Evolutionary conservation across 495 filamentous ascomycete species (phyloP).

Genomic region (Aspergillus haitiensis): DNA sequence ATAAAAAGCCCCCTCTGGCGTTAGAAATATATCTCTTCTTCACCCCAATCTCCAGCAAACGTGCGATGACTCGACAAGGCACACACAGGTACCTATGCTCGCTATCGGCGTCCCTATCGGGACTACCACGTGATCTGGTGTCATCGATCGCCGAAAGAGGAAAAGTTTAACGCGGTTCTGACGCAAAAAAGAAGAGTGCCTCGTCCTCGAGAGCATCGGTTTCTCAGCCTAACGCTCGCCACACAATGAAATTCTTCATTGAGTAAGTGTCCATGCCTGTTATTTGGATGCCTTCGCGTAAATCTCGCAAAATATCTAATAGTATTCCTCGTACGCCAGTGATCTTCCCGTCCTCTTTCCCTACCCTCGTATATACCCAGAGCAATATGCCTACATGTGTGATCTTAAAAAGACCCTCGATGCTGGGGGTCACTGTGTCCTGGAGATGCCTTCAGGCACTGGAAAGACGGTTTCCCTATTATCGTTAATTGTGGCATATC

Average conservation of each 20-base stretch:
- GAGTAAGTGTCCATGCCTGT: slow-evolving; percentile 56
- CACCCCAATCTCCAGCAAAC: slow-evolving; percentile 1
- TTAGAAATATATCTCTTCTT: slow-evolving; percentile 1
- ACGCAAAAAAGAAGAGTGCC: slow-evolving; percentile 13
- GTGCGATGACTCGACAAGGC: neutral
- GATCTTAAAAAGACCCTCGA: slow-evolving; percentile 97
- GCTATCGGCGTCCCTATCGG: slow-evolving; percentile 36
- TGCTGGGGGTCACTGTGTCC: slow-evolving; percentile 90
- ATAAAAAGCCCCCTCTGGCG: neutral
- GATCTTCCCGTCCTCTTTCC: slow-evolving; percentile 94
- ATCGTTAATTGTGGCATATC: slow-evolving; percentile 94
- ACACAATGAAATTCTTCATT: slow-evolving; percentile 94
- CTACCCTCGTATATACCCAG: slow-evolving; percentile 95
- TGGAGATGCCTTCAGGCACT: slow-evolving; percentile 99
- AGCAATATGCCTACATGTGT: slow-evolving; percentile 99
- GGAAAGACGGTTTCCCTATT: slow-evolving; percentile 96
- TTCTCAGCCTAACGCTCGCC: slow-evolving; percentile 28
- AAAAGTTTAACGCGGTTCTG: slow-evolving; percentile 30
- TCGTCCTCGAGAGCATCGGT: slow-evolving; percentile 18
- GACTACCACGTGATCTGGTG: slow-evolving; percentile 44
- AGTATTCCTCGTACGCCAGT: slow-evolving; percentile 42
- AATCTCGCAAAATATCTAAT: slow-evolving; percentile 11
- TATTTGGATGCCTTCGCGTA: slow-evolving; percentile 6
- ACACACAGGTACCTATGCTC: slow-evolving; percentile 2
- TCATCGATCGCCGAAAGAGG: slow-evolving; percentile 41